Conservation (phyloP, 192 early-diverging fungal genomes). For the Linnemannia zychae region DNA sequence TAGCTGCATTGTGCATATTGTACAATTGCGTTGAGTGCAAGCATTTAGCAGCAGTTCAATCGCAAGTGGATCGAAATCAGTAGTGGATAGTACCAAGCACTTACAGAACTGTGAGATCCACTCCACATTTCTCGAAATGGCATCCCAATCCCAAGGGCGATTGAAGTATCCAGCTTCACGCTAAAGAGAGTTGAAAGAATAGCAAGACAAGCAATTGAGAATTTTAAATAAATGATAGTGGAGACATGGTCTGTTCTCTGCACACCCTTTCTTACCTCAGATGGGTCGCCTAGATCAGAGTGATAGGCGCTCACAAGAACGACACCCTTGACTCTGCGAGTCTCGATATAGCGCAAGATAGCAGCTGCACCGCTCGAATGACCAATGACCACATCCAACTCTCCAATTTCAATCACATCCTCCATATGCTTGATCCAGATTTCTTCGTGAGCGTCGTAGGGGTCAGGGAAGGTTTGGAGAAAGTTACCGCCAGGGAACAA, state of each 20-base stretch:
- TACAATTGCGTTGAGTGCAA: not conserved
- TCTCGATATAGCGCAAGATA: constrained; percentile 49
- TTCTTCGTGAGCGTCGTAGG: constrained; percentile 48
- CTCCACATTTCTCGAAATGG: constrained; percentile 39
- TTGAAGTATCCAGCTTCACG: constrained; percentile 57
- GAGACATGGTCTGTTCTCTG: no score
- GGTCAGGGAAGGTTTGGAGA: constrained; percentile 55
- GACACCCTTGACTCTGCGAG: constrained; percentile 48
- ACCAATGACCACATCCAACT: constrained; percentile 51
- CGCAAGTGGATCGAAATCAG: not conserved
- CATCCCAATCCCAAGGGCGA: constrained; percentile 56
- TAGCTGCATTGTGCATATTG: constrained; percentile 6
- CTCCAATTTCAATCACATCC: constrained; percentile 34
- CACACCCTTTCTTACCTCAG: constrained; percentile 47
- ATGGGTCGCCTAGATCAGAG: constrained; percentile 49
- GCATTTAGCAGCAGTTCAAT: not conserved
- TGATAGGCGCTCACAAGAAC: constrained; percentile 60
- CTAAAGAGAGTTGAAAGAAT: not conserved
- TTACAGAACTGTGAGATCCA: constrained; percentile 57
- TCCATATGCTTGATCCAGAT: constrained; percentile 57
- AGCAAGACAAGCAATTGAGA: not conserved
- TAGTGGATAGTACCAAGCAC: not conserved
- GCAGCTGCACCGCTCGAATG: constrained; percentile 57
- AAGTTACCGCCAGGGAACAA: constrained; percentile 48
- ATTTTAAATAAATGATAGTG: no score